phyloP scores from a whole-genome alignment of 2,329 filamentous ascomycete species.

The Epichloe baconii region DNA sequence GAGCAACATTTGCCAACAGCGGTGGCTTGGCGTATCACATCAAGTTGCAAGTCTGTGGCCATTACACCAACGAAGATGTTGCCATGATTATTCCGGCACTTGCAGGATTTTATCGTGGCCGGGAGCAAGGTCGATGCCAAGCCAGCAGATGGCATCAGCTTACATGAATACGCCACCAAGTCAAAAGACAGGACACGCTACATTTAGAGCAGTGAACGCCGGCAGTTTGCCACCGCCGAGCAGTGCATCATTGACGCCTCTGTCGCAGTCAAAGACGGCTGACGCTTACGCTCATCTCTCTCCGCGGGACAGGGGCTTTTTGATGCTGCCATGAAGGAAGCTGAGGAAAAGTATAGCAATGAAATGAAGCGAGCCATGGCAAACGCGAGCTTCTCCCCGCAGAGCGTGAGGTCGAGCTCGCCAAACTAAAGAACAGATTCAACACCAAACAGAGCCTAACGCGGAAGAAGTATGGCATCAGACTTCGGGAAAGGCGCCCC shows the following conservation, averaged over 20 bases:
- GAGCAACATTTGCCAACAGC: conserved; percentile 27
- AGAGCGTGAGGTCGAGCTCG: conserved; percentile 20
- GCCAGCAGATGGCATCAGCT: not conserved
- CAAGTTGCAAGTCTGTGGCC: conserved; percentile 33
- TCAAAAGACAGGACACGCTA: not conserved
- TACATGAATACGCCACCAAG: not conserved
- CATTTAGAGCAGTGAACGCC: not conserved
- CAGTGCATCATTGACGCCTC: not conserved
- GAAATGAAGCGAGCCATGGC: conserved; percentile 29
- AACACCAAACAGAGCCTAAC: conserved; percentile 44
- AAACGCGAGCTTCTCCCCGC: conserved; percentile 18
- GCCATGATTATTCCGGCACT: conserved; percentile 1
- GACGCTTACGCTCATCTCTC: conserved; percentile 34
- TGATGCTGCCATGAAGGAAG: conserved; percentile 16
- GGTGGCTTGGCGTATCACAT: conserved; percentile 32
- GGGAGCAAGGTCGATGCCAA: not conserved
- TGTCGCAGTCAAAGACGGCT: not conserved
- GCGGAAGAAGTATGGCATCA: conserved; percentile 45
- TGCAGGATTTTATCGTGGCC: conserved; percentile 1
- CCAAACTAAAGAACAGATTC: conserved; percentile 36
- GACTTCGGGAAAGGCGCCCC: conserved; percentile 35
- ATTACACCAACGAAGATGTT: conserved; percentile 15
- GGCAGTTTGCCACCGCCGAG: not conserved
- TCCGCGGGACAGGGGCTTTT: conserved; percentile 13
- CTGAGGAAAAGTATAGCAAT: conserved; percentile 23